phyloP scores from a whole-genome alignment of 1,284 basidiomycete species.

The Blastosporella zonata region DNA sequence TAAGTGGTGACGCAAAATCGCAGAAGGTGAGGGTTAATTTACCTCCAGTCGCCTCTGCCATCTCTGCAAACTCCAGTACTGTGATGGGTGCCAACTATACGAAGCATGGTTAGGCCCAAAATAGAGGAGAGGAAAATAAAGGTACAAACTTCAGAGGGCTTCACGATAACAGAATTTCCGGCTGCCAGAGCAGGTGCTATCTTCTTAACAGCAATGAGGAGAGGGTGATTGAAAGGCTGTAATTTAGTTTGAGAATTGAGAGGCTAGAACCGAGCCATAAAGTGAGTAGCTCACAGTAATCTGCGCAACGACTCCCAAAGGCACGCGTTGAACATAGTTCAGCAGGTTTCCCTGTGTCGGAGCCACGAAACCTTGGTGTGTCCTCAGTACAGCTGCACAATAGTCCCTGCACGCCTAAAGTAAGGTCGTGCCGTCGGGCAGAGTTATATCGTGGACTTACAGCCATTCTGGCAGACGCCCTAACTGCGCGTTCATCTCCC shows the following conservation, averaged over 20 bases:
- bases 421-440: slow-evolving; percentile 3
- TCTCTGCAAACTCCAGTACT: slow-evolving; percentile 69
- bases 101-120: background rate
- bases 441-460: slow-evolving; percentile 38
- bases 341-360: slow-evolving; percentile 76
- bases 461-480: slow-evolving; percentile 78
- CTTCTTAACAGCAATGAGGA: slow-evolving; percentile 83
- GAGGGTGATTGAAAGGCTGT: slow-evolving; percentile 81
- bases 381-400: slow-evolving; percentile 69
- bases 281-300: slow-evolving; percentile 54
- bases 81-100: slow-evolving; percentile 71
- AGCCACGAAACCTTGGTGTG: slow-evolving; percentile 65
- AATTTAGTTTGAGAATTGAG: slow-evolving; percentile 4
- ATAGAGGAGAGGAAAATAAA: background rate
- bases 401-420: slow-evolving; percentile 52
- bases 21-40: background rate
- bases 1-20: background rate
- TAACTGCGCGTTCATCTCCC: slow-evolving; percentile 78
- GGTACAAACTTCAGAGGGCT: slow-evolving; percentile 69
- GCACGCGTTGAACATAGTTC: slow-evolving; percentile 75
- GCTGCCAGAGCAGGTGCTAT: slow-evolving; percentile 82
- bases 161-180: slow-evolving; percentile 80
- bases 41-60: slow-evolving; percentile 68
- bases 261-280: background rate
- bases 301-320: slow-evolving; percentile 81